Evolutionary conservation across 352 stramenopile genomes (phyloP), one percentile per base, ranked within the genome.

Genomic region (Blastocystis sp.): DNA sequence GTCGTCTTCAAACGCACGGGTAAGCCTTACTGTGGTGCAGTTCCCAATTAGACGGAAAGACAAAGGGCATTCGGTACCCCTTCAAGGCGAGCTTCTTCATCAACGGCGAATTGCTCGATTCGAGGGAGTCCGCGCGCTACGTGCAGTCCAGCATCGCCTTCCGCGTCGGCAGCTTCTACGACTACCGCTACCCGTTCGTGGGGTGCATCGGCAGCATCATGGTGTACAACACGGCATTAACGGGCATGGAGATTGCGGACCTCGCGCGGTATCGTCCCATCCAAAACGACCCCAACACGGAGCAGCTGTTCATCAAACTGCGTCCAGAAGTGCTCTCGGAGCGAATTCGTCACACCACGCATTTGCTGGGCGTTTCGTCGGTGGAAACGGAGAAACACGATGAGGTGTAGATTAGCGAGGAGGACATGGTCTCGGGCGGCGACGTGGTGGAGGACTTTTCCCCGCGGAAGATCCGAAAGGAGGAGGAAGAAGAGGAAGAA

Each of bases 251-350:
- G 11, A 70, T 84, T 9, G 74, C 57, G n/a, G 74, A 84, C 48
- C 48, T 84, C 52, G 74, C 74, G 52, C n/a, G 54, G 1, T 84
- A 84, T 28, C 60, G 34, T 7, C 74, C 17, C 6, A 17, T 84
- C 10, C 17, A 62, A 0, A 4, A 9, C 7, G 45, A 21, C 19
- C 43, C 42, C 14, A 24, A 62, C 2, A 38, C 24, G 24, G 74
- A 84, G 45, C 48, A 45, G n/a, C 28, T 84, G 28, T 84, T 84
- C 54, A 45, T 84, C 24, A 84, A 84, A 24, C 61, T 84, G 19
- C 74, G 74, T 54, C 74, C 74, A 3, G 74, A 84, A 52, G 48
- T 69, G 24, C 24, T 84, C 2, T 84, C 74, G 17, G 74, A 84
- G 38, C 54, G 60, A 3, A 68, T 84, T 6, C 54, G 52, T 17